A percentile compares a stretch with the other conserved stretches of the same genome.
These are phyloP conservation scores for Borealophlyctis nickersoniae DNA, from an alignment of 192 early-diverging fungal species.

Conservation along the genomic window DNA sequence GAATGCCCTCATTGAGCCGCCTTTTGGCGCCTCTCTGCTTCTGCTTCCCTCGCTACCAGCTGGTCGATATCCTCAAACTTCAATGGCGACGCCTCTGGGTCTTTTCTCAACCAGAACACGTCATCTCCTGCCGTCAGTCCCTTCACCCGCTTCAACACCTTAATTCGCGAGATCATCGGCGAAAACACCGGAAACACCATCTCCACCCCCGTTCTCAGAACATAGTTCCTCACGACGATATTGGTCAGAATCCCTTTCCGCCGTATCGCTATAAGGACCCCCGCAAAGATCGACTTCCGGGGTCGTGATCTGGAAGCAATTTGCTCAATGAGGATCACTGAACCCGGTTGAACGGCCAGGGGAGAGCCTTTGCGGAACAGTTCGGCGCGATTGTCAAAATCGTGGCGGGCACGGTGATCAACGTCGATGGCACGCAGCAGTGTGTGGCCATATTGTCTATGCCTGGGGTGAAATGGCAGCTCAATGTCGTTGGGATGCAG, in stretches of 20 bases:
- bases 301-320: constrained; percentile 42
- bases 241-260: constrained; percentile 45
- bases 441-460: too few relatives aligned
- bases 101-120: constrained; percentile 35
- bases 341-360: constrained; percentile 41
- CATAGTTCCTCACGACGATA: constrained; percentile 45
- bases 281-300: constrained; percentile 44
- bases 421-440: constrained; percentile 45
- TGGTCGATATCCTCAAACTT: constrained; percentile 37
- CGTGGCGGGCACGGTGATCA: constrained; percentile 42
- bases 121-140: constrained; percentile 36
- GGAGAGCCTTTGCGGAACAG: constrained; percentile 32
- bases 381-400: constrained; percentile 36
- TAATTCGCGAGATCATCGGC: constrained; percentile 46
- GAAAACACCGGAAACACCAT: constrained; percentile 49
- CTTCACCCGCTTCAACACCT: constrained; percentile 41
- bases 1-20: too few relatives aligned
- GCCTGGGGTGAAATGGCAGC: too few relatives aligned
- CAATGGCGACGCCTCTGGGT: constrained; percentile 31
- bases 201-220: constrained; percentile 52
- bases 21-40: constrained; percentile 31
- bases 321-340: constrained; percentile 48
- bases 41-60: constrained; percentile 37
- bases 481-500: too few relatives aligned
- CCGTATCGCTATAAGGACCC: constrained; percentile 42